Evolutionary conservation across 257 asterid species (phyloP).

Genomic region (Capsicum rhomboideum): DNA sequence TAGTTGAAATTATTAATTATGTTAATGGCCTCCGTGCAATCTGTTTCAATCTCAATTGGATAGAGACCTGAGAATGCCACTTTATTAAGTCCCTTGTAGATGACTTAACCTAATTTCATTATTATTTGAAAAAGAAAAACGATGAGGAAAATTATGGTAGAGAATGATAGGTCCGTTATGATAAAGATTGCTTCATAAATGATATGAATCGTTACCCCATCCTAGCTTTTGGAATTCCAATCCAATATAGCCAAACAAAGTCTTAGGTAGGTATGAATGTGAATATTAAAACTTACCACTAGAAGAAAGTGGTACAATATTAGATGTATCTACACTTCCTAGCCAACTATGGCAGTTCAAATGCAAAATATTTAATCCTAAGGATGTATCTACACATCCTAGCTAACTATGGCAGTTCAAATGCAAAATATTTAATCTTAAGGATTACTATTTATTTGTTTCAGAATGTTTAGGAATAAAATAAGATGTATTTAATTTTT

Average conservation of each 20-base stretch:
- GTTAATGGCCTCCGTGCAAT: not conserved
- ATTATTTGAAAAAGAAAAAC: not conserved
- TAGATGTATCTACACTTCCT: not conserved
- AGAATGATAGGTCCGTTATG: conserved; percentile 7
- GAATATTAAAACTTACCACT: conserved; percentile 6
- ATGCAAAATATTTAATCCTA: not conserved
- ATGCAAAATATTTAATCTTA: not conserved
- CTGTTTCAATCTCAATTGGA: not conserved
- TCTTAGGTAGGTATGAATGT: conserved; percentile 9
- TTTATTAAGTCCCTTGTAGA: not conserved
- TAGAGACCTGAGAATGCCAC: not conserved
- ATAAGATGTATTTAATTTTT: no score
- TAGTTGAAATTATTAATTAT: not conserved
- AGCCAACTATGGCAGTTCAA: not conserved
- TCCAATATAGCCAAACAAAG: conserved; percentile 7
- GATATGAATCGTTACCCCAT: conserved; percentile 5
- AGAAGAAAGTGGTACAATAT: not conserved
- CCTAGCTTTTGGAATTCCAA: conserved; percentile 7
- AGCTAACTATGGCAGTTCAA: not conserved
- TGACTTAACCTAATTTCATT: not conserved
- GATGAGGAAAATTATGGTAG: not conserved
- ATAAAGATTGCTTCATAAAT: conserved; percentile 17
- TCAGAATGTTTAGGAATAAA: no score
- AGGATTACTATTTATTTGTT: no score
- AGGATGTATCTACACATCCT: not conserved